Conservation (phyloP, 176 grass and related monocot species). For the Zoysia japonica region DNA sequence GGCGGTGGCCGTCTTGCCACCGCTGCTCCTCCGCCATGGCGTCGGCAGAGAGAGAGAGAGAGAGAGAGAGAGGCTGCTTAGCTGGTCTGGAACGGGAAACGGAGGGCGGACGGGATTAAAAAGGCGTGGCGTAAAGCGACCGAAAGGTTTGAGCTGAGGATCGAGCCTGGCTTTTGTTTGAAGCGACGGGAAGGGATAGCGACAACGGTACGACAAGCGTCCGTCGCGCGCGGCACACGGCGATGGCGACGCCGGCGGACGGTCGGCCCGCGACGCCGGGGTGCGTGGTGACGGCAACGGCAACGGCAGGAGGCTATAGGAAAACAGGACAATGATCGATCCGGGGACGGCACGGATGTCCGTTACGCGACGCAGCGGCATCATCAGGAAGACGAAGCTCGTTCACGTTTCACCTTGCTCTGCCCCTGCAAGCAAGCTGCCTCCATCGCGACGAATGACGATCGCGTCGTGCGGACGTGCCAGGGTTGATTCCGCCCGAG, state of each 20-base stretch:
- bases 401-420: too few relatives aligned
- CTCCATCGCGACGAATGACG: too few relatives aligned
- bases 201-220: slow-evolving; percentile 22
- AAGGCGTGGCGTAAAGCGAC: slow-evolving; percentile 30
- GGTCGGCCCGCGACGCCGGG: background rate
- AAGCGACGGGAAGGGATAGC: slow-evolving; percentile 48
- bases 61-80: background rate
- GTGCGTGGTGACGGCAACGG: background rate
- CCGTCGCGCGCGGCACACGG: background rate
- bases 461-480: too few relatives aligned
- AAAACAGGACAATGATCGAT: background rate
- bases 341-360: background rate
- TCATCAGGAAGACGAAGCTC: too few relatives aligned
- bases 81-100: background rate
- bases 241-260: background rate
- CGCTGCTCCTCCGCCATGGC: slow-evolving; percentile 47
- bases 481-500: too few relatives aligned
- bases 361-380: background rate
- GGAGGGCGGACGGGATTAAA: slow-evolving; percentile 34
- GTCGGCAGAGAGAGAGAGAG: background rate
- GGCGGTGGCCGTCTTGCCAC: slow-evolving; percentile 46
- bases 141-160: slow-evolving; percentile 19
- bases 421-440: too few relatives aligned
- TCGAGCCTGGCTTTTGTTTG: slow-evolving; percentile 42
- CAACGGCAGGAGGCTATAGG: too few relatives aligned